Percentiles rank a stretch among this genome's conserved stretches.
Conservation (phyloP, 805 yeast species). For the Metschnikowia bowlesiae region DNA sequence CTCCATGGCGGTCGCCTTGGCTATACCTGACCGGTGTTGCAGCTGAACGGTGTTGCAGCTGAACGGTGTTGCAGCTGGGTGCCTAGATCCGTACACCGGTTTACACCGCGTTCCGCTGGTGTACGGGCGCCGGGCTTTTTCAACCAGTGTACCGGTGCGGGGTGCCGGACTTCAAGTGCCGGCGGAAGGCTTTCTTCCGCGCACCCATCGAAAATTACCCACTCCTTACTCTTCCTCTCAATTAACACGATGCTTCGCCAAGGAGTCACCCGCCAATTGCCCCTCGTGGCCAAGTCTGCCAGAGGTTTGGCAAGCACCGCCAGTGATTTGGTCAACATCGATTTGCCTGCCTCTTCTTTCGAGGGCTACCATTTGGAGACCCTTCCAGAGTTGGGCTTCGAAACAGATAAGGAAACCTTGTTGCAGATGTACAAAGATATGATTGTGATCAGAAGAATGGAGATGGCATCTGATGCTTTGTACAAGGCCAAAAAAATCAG, state of each 20-base stretch:
- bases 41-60: too few relatives aligned
- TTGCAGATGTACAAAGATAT: conserved; percentile 95
- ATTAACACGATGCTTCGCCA: conserved; percentile 15
- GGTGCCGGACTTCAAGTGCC: conserved; percentile 17
- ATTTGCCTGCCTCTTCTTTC: conserved; percentile 76
- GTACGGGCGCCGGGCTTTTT: conserved; percentile 1
- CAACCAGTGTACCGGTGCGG: neutral
- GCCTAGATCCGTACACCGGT: neutral
- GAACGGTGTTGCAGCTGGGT: too few relatives aligned
- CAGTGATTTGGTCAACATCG: conserved; percentile 43
- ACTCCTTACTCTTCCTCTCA: neutral
- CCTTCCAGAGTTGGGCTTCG: conserved; percentile 62
- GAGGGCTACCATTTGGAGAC: conserved; percentile 76
- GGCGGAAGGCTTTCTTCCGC: conserved; percentile 23
- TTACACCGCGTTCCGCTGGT: neutral
- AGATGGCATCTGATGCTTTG: conserved; percentile 97
- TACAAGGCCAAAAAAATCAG: conserved; percentile 98
- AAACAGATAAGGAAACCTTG: conserved; percentile 74
- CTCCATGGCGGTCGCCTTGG: too few relatives aligned
- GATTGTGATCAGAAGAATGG: conserved; percentile 93
- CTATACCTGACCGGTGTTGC: too few relatives aligned
- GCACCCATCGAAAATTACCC: conserved; percentile 1
- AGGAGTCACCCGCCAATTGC: conserved; percentile 16
- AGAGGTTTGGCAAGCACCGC: conserved; percentile 35
- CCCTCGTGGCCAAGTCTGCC: conserved; percentile 20